Conservation (phyloP, 345 rosid genomes). For the Theobroma cacao region DNA sequence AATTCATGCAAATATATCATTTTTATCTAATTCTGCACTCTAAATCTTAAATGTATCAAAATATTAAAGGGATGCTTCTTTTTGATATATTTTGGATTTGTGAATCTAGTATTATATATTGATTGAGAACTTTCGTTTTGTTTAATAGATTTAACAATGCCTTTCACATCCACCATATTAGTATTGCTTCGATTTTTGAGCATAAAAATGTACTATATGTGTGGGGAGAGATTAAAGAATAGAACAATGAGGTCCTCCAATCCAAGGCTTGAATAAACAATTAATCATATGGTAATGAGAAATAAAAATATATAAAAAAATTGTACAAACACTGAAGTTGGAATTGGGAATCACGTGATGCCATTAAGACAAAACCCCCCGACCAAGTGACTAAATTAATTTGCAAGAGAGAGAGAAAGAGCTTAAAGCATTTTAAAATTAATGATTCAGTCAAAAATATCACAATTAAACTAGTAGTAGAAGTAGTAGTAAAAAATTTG, state of each 20-base stretch:
- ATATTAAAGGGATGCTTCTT: background rate
- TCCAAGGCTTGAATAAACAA: background rate
- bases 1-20: too few species aligned
- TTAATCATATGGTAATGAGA: background rate
- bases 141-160: background rate
- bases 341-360: slow-evolving; percentile 84
- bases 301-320: background rate
- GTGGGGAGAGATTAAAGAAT: too few species aligned
- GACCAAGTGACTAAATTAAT: slow-evolving; percentile 51
- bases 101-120: background rate
- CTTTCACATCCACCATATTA: background rate
- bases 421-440: slow-evolving; percentile 18
- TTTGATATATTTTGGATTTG: background rate
- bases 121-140: background rate
- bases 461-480: background rate
- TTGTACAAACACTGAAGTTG: slow-evolving; percentile 30
- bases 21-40: too few species aligned
- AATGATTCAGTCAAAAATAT: slow-evolving; percentile 25
- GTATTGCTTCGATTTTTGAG: background rate
- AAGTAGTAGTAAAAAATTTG: background rate
- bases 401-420: slow-evolving; percentile 6
- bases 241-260: background rate
- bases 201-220: background rate
- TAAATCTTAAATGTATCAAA: too few species aligned
- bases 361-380: slow-evolving; percentile 71